phyloP scores from a whole-genome alignment of 2,329 filamentous ascomycete species.

The Rachicladosporium sp. region DNA sequence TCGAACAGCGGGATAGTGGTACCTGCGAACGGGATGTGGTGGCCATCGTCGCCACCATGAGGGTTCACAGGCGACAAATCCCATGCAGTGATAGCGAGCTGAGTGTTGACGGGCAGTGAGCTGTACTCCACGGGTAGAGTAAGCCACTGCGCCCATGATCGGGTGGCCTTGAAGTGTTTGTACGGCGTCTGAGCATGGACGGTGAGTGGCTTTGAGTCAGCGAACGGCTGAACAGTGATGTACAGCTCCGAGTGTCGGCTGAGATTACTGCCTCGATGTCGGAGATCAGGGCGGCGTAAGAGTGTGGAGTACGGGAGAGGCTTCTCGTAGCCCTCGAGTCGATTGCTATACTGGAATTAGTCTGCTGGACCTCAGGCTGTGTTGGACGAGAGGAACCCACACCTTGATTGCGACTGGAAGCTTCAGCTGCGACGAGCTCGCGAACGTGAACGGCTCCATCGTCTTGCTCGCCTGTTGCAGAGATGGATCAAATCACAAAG shows the following conservation, averaged over 20 bases:
- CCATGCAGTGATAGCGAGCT: conserved; percentile 89
- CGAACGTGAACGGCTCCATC: conserved; percentile 96
- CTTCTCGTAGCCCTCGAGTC: conserved; percentile 66
- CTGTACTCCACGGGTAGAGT: conserved; percentile 75
- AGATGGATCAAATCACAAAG: no score
- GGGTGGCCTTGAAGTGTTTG: conserved; percentile 66
- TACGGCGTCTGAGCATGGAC: conserved; percentile 88
- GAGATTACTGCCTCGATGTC: conserved; percentile 76
- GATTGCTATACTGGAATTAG: conserved; percentile 35
- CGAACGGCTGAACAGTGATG: conserved; percentile 86
- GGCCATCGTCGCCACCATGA: conserved; percentile 54
- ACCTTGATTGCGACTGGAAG: conserved; percentile 55
- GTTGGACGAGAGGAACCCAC: conserved; percentile 30
- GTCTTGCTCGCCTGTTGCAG: neutral
- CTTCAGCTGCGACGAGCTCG: conserved; percentile 71
- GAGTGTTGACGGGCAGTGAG: conserved; percentile 66
- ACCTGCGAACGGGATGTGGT: conserved; percentile 84
- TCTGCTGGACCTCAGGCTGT: neutral
- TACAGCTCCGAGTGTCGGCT: conserved; percentile 81
- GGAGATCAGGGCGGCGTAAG: conserved; percentile 63
- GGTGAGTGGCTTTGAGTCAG: conserved; percentile 86
- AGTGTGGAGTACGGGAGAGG: conserved; percentile 66
- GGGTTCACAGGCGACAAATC: conserved; percentile 74
- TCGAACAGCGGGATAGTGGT: conserved; percentile 91
- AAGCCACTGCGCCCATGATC: conserved; percentile 93